Conservation (phyloP, 2,329 filamentous ascomycete species). For the Epichloe bromicola region DNA sequence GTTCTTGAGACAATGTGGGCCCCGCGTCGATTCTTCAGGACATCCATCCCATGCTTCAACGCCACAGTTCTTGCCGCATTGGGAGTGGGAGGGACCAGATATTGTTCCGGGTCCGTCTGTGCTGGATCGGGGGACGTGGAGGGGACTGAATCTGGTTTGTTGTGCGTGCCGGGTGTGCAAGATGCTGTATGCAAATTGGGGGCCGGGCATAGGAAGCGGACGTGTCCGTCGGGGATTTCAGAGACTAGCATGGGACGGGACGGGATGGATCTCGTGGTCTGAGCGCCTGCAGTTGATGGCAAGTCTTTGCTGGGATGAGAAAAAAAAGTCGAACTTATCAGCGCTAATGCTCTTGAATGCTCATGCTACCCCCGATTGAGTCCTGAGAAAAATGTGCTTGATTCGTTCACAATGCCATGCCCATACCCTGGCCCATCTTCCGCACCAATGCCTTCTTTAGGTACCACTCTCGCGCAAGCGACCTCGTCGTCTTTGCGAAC, state of each 20-base stretch:
- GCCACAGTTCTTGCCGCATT: too few species aligned
- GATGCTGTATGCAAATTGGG: not conserved
- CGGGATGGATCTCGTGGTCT: too few species aligned
- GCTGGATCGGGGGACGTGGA: too few species aligned
- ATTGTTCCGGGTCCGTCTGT: too few species aligned
- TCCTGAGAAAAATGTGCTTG: too few species aligned
- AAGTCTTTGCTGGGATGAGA: too few species aligned
- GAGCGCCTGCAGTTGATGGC: too few species aligned
- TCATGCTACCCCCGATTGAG: not conserved
- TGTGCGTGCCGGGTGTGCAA: too few species aligned
- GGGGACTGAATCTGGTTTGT: too few species aligned
- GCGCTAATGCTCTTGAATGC: not conserved
- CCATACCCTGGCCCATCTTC: constrained; percentile 69
- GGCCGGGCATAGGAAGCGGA: not conserved
- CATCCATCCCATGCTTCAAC: too few species aligned
- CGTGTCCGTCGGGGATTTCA: not conserved
- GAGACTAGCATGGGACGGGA: not conserved
- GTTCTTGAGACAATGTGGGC: constrained; percentile 15
- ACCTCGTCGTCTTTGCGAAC: constrained; percentile 66
- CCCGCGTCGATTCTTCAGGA: not conserved
- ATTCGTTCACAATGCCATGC: constrained; percentile 30
- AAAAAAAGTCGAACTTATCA: not conserved
- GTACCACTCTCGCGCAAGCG: constrained; percentile 67
- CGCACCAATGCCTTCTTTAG: constrained; percentile 68
- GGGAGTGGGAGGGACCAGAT: too few species aligned